These are phyloP conservation scores for Amesomyces nigricolor DNA, from an alignment of 2,329 filamentous ascomycete genomes.

Conservation along the genomic window DNA sequence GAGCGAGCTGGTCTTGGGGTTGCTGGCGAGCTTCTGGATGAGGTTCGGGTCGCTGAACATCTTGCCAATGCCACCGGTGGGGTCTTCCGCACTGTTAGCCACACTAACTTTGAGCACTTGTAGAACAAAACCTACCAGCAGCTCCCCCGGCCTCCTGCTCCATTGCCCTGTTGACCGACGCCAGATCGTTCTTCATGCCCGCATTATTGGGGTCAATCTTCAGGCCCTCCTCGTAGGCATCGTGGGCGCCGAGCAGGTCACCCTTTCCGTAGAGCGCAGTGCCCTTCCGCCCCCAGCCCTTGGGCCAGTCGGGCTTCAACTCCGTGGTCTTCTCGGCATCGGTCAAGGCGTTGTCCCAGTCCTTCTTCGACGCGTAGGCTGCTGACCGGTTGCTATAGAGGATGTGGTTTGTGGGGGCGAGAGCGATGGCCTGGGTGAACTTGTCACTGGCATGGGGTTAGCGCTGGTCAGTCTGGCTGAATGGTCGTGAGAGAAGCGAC, in stretches of 20 bases:
- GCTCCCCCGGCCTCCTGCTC: conserved; percentile 55
- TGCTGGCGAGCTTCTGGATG: conserved; percentile 81
- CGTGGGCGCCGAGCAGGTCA: conserved; percentile 76
- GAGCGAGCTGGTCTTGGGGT: conserved; percentile 83
- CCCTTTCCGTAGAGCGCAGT: conserved; percentile 83
- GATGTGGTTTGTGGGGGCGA: conserved; percentile 88
- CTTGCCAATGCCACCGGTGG: conserved; percentile 70
- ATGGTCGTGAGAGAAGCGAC: not conserved
- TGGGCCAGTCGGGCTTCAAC: conserved; percentile 96
- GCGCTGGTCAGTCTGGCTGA: not conserved
- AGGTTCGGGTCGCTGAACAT: conserved; percentile 95
- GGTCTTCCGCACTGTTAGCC: conserved; percentile 40
- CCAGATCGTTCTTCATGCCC: conserved; percentile 83
- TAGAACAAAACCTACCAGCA: conserved; percentile 10
- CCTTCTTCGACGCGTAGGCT: conserved; percentile 78
- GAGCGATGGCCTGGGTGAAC: conserved; percentile 85
- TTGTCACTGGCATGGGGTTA: conserved; percentile 60
- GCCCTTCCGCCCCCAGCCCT: conserved; percentile 92
- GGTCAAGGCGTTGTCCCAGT: conserved; percentile 76
- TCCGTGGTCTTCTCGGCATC: conserved; percentile 92
- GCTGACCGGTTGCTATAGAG: conserved; percentile 96
- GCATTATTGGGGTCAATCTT: conserved; percentile 89
- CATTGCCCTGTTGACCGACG: conserved; percentile 81
- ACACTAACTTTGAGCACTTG: not conserved
- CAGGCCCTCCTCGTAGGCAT: conserved; percentile 90